Conservation (phyloP, 2,329 filamentous ascomycete genomes). For the Rhynchosporium graminicola region DNA sequence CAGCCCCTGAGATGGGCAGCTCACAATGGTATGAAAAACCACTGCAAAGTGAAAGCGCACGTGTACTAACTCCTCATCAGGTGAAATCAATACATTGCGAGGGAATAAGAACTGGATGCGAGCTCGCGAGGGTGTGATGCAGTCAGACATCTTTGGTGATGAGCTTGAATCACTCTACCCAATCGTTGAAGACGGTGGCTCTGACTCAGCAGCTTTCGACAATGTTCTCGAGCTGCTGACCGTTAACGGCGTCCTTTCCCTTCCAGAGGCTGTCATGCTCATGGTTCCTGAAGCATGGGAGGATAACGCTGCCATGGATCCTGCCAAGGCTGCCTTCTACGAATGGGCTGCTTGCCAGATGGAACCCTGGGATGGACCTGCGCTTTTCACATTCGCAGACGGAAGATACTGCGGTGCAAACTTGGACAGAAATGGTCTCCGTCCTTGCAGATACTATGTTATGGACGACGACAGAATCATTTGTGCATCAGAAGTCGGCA, state of each 20-base stretch:
- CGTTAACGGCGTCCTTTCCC: constrained; percentile 92
- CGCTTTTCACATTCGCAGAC: constrained; percentile 95
- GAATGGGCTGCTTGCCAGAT: constrained; percentile 98
- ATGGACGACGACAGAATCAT: constrained; percentile 97
- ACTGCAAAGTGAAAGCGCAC: constrained; percentile 33
- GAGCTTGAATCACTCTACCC: constrained; percentile 90
- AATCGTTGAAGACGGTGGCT: constrained; percentile 94
- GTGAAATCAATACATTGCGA: constrained; percentile 93
- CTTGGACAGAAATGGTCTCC: constrained; percentile 90
- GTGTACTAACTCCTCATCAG: constrained; percentile 42
- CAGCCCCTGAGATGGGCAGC: constrained; percentile 96
- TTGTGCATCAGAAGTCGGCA: constrained; percentile 94
- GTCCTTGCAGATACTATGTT: constrained; percentile 95
- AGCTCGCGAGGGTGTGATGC: constrained; percentile 91
- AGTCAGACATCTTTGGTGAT: constrained; percentile 88
- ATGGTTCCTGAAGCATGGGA: constrained; percentile 99
- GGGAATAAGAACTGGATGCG: constrained; percentile 99
- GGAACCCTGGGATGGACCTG: constrained; percentile 98
- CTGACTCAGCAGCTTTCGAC: constrained; percentile 95
- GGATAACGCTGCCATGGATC: constrained; percentile 88
- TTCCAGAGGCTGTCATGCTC: constrained; percentile 96
- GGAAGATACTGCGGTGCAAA: constrained; percentile 97
- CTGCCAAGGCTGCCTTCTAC: constrained; percentile 94
- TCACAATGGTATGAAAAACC: constrained; percentile 71
- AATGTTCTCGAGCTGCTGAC: constrained; percentile 92